Conservation (phyloP, 2,329 filamentous ascomycete species). For the Botrytis cinerea region DNA sequence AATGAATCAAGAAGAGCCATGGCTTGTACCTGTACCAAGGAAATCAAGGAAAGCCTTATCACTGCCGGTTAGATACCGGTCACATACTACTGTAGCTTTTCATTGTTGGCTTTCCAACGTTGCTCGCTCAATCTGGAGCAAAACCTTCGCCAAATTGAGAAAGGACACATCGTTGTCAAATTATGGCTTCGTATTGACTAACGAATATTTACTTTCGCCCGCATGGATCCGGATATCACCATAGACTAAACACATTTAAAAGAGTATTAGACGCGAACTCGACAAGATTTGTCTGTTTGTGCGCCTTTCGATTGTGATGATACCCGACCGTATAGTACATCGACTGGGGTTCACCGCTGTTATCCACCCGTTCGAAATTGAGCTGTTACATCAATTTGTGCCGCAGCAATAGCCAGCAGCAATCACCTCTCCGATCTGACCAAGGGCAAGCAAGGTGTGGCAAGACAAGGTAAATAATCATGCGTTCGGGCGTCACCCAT, state of each 20-base stretch:
- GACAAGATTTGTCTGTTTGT: conserved; percentile 5
- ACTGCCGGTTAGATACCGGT: conserved; percentile 14
- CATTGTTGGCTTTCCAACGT: not conserved
- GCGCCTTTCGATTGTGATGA: not conserved
- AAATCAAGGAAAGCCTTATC: conserved; percentile 10
- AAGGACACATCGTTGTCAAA: conserved; percentile 14
- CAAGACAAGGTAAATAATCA: not conserved
- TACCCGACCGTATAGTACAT: not conserved
- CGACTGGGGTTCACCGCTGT: conserved; percentile 16
- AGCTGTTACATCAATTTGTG: conserved; percentile 14
- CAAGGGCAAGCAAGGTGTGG: conserved; percentile 1
- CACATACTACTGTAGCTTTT: conserved; percentile 3
- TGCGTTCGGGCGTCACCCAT: not conserved
- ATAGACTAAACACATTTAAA: not conserved
- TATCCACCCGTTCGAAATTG: conserved; percentile 17
- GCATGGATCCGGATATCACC: conserved; percentile 7
- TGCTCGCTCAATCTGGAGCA: conserved; percentile 2
- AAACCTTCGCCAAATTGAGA: conserved; percentile 3
- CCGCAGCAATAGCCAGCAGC: conserved; percentile 13
- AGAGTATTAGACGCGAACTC: conserved; percentile 20
- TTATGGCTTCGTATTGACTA: conserved; percentile 1
- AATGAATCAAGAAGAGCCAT: not conserved
- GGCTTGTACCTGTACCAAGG: not conserved
- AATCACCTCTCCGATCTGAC: not conserved
- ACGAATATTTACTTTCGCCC: not conserved